A percentile compares a stretch with the other conserved stretches of the same genome.
Evolutionary conservation across 139 green algal species (phyloP).

Genomic region (Desmodesmus armatus): DNA sequence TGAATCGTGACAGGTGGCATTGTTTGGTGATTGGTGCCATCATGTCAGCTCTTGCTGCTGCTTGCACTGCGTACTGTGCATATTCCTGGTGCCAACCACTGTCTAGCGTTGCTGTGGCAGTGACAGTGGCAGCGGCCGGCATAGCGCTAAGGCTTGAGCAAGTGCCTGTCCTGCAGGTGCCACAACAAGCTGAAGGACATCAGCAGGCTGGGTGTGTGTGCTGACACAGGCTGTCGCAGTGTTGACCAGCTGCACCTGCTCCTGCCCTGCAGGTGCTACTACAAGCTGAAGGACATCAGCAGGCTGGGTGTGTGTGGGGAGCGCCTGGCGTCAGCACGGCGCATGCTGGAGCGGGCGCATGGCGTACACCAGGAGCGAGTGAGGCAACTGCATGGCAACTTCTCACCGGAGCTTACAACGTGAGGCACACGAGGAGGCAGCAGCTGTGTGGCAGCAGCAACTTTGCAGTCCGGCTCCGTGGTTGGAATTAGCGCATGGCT

Average conservation of each 20-base stretch:
- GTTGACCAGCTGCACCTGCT: neutral
- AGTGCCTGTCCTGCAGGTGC: no score
- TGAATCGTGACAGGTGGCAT: no score
- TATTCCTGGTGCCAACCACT: no score
- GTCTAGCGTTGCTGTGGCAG: no score
- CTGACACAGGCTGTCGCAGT: no score
- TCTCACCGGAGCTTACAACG: slow-evolving; percentile 70
- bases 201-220: slow-evolving; percentile 51
- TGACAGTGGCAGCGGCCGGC: no score
- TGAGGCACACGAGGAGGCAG: slow-evolving; percentile 44
- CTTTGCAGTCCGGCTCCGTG: no score
- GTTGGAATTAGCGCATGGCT: no score
- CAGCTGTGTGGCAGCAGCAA: neutral
- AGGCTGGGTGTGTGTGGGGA: slow-evolving; percentile 56
- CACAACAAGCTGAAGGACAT: slow-evolving; percentile 67
- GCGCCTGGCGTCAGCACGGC: slow-evolving; percentile 61
- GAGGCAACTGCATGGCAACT: slow-evolving; percentile 69
- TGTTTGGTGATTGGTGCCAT: no score
- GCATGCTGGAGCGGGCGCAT: slow-evolving; percentile 62
- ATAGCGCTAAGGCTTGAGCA: no score
- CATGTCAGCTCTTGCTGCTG: no score
- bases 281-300: slow-evolving; percentile 64
- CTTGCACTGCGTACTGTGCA: no score
- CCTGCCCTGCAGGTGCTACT: slow-evolving; percentile 56
- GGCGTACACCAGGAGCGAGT: slow-evolving; percentile 67